Evolutionary conservation across 768 basidiomycete species (phyloP).

Genomic region (Strobilomyces confusus): DNA sequence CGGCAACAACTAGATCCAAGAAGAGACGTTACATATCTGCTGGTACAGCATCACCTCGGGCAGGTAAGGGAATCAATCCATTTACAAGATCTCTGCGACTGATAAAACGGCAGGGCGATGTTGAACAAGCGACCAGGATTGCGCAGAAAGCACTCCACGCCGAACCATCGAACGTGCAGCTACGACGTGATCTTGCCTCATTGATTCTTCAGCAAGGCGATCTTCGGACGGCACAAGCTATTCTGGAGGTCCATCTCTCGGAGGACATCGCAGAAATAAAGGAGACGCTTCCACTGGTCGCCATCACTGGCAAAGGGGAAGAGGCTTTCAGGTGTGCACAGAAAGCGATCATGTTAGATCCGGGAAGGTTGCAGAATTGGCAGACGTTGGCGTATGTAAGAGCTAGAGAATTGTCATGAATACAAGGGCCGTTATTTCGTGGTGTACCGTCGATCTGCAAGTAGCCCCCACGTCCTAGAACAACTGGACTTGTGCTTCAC

Average conservation of each 20-base stretch:
- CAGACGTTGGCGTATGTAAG: slow-evolving; percentile 54
- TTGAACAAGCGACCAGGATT: slow-evolving; percentile 44
- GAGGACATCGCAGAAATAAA: slow-evolving; percentile 35
- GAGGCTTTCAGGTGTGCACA: slow-evolving; percentile 48
- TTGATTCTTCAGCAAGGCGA: slow-evolving; percentile 50
- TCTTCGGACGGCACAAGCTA: slow-evolving; percentile 40
- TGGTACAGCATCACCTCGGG: slow-evolving; percentile 68
- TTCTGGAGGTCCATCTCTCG: slow-evolving; percentile 36
- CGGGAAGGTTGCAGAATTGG: slow-evolving; percentile 52
- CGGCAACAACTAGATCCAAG: slow-evolving; percentile 63
- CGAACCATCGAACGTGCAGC: slow-evolving; percentile 49
- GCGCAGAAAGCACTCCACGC: slow-evolving; percentile 55
- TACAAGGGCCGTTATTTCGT: slow-evolving; percentile 4
- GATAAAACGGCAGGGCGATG: slow-evolving; percentile 40
- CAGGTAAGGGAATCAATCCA: slow-evolving; percentile 44
- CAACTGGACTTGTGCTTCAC: neutral
- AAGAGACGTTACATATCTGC: slow-evolving; percentile 66
- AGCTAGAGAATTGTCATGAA: slow-evolving; percentile 24
- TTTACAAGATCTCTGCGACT: neutral
- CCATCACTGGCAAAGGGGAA: slow-evolving; percentile 38
- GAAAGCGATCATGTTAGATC: slow-evolving; percentile 55
- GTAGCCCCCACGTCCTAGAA: neutral
- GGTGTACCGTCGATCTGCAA: neutral
- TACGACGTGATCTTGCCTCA: slow-evolving; percentile 51
- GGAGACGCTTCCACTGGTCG: slow-evolving; percentile 46